Conservation (phyloP, 192 early-diverging fungal species). For the Coemansia sp. region DNA sequence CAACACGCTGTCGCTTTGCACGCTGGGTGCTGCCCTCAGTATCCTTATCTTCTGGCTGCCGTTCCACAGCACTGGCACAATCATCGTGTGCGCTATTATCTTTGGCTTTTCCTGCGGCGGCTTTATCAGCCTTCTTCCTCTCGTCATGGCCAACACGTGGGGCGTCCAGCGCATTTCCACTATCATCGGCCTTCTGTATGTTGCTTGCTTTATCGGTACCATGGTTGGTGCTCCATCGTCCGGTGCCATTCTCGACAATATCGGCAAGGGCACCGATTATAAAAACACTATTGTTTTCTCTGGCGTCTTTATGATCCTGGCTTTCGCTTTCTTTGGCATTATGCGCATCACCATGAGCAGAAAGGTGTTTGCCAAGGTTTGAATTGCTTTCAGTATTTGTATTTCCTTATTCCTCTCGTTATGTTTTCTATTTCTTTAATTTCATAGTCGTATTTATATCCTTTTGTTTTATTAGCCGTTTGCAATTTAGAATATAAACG, state of each 20-base stretch:
- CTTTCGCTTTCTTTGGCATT: conserved; percentile 20
- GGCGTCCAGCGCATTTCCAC: no score
- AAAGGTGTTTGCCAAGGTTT: conserved; percentile 19
- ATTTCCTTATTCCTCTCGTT: no score
- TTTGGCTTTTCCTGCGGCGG: no score
- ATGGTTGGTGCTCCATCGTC: no score
- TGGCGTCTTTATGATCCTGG: conserved; percentile 37
- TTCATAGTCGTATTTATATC: no score
- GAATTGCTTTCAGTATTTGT: not conserved
- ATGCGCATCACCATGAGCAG: conserved; percentile 11
- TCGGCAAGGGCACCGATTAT: conserved; percentile 26
- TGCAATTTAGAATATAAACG: no score
- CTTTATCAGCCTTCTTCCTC: no score
- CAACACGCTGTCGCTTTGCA: conserved; percentile 58
- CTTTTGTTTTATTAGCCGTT: no score
- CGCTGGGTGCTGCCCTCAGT: conserved; percentile 37
- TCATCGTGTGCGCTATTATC: conserved; percentile 53
- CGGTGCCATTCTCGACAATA: conserved; percentile 56
- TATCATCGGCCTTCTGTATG: no score
- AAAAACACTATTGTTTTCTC: conserved; percentile 43
- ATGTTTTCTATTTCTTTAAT: no score
- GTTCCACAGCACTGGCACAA: conserved; percentile 41
- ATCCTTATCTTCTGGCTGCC: conserved; percentile 57
- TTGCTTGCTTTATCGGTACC: no score
- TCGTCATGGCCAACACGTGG: no score